Base-by-base conservation (phyloP, 192 early-diverging fungal genomes). In the Rhizoclosmatium globosum region DNA sequence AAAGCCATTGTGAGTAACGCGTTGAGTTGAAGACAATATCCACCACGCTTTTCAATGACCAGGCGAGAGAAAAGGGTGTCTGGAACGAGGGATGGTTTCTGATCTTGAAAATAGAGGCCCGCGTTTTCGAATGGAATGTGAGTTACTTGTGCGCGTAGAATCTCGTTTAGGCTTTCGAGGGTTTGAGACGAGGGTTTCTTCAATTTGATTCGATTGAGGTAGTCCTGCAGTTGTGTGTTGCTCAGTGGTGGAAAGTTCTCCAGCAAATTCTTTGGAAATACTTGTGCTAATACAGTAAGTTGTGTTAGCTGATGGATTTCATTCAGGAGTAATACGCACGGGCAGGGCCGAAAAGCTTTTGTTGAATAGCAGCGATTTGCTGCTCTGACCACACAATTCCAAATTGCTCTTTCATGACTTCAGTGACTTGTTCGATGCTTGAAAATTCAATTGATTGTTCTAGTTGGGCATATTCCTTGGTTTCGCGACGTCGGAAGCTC, bases 341-440 rank as follows among this genome's bases (percentile, higher is more conserved):
- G 11, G 11, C 53, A 1, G 53, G 53, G 31, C 31, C 31, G 31
- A 31, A 31, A 31, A 31, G 31, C 62, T n/a, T 11, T 1, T 31
- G 38, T 64, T 64, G 11, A 11, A n/a, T 23, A 23, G n/a, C 62
- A 64, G 19, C 19, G 19, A 64, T 69, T 48, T 69, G 43, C 19
- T 13, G 17, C 11, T 41, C 68, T 3, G 17, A 46, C 68, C 41
- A 46, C 21, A 43, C 53, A 39, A 71, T n/a, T 4, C 70, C 70
- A 56, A 71, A 71, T 43, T 71, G 47, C 6, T n/a, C 38, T 38
- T n/a, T 41, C 70, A 71, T 71, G n/a, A 71, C 56, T 3, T 56
- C 56, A 46, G 42, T 48, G 19, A 71, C 21, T 46, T 71, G 17
- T 50, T 71, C 48, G 7, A 57, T 39, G 23, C 17, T 39, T 48